These are phyloP conservation scores for Ambispora gerdemannii DNA, from an alignment of 192 early-diverging fungal species.

Conservation along the genomic window DNA sequence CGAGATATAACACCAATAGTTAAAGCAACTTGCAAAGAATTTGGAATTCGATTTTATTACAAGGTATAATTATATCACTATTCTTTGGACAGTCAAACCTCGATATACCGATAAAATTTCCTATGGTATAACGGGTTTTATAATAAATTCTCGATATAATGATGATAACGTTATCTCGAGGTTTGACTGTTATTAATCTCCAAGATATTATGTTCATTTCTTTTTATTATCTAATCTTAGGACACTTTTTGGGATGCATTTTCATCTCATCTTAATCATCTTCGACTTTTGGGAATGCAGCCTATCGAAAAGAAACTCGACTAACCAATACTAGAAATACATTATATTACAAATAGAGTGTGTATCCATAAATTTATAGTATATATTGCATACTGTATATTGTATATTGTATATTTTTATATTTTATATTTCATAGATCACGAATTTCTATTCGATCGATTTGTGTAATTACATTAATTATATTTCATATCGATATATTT, in stretches of 20 bases:
- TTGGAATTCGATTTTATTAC: conserved; percentile 43
- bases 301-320: no score
- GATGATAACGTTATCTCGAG: no score
- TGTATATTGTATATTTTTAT: no score
- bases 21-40: conserved; percentile 48
- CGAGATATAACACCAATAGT: conserved; percentile 48
- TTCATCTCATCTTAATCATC: conserved; percentile 43
- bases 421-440: no score
- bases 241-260: conserved; percentile 52
- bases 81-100: background rate
- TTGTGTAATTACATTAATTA: no score
- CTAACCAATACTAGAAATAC: no score
- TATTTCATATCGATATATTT: no score
- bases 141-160: background rate
- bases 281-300: conserved; percentile 41
- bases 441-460: no score
- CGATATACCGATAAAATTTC: background rate
- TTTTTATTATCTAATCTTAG: no score
- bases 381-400: no score
- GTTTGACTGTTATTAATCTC: background rate
- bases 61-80: conserved; percentile 33
- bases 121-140: background rate
- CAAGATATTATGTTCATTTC: background rate
- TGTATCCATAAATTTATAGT: no score
- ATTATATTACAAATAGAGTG: no score